Conservation (phyloP, 1,139 yeast species). For the Insectozyma bohioensis region DNA sequence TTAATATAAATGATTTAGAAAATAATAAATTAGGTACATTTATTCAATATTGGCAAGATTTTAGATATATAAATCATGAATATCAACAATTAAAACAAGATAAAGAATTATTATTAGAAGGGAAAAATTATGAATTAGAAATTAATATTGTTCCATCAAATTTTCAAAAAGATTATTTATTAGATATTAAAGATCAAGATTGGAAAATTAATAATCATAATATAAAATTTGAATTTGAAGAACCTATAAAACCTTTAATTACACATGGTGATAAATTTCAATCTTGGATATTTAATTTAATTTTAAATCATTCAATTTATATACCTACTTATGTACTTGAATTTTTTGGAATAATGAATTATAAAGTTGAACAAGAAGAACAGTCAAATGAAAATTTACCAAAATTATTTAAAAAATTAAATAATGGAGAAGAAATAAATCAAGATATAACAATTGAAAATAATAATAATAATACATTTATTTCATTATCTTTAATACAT, state of each 20-base stretch:
- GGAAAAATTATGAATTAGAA: constrained; percentile 15
- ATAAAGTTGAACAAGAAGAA: constrained; percentile 8
- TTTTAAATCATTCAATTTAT: constrained; percentile 25
- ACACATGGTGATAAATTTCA: constrained; percentile 4
- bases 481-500: constrained; percentile 12
- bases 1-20: constrained; percentile 25
- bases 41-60: constrained; percentile 39
- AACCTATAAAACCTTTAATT: constrained; percentile 11
- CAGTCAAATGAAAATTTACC: constrained; percentile 4
- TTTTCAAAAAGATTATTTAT: constrained; percentile 18
- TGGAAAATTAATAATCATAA: constrained; percentile 18
- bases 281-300: constrained; percentile 23
- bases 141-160: constrained; percentile 8
- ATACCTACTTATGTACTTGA: constrained; percentile 32
- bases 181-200: constrained; percentile 20
- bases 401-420: constrained; percentile 19
- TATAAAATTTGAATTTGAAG: constrained; percentile 10
- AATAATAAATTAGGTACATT: constrained; percentile 32
- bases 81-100: constrained; percentile 9
- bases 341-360: constrained; percentile 25
- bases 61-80: constrained; percentile 29
- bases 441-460: constrained; percentile 9
- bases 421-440: constrained; percentile 19
- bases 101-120: constrained; percentile 11
- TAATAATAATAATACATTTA: constrained; percentile 3